Base-by-base conservation (phyloP, 768 basidiomycete genomes). In the Serendipita sp. region DNA sequence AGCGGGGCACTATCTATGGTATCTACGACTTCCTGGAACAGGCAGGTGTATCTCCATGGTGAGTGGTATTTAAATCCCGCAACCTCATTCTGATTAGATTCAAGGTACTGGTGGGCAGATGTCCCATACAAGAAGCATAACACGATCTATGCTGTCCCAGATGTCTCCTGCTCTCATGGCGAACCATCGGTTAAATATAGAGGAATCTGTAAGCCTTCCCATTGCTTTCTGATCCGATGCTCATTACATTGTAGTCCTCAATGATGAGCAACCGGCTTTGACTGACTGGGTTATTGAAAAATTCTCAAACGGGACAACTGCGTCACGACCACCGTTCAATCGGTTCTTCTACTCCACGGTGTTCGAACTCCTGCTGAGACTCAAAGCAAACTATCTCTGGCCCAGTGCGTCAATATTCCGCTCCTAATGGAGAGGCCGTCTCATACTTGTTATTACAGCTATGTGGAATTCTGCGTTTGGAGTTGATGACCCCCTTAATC, bases 371-470 rank as follows among this genome's bases (percentile, higher is more conserved):
- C 72, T 88, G 56, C 74, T 87, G 48, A 76, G 85, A 14, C 69
- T 86, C 64, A 85, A 82, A 68, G 82, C 76, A 24, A 88, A 88
- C 71, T 82, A 83, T 68, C 71, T 87, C 4, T 86, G 85, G 85
- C 85, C 85, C 14, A 75, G 70, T n/a, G 69, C 67, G 67, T 66
- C 0, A 33, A 31, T n/a, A 2, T 42, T 31, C 3, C 33, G 26
- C 17, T 14, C n/a, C 38, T 1, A 33, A 38, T 14, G 14, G 5
- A 38, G 5, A 5, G 38, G 38, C 38, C 14, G 38, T 38, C 38
- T 38, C 14, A 38, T 38, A 14, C 14, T 38, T 28, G 53, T 53
- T n/a, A n/a, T n/a, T 43, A 22, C 31, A 69, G 69, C 72, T 3
- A 66, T 68, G 63, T 72, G 71, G 69, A 66, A 66, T n/a, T 66